Percentiles rank a stretch among this genome's conserved stretches.
Conservation (phyloP, 2,329 filamentous ascomycete species). For the Elsinoe australis region DNA sequence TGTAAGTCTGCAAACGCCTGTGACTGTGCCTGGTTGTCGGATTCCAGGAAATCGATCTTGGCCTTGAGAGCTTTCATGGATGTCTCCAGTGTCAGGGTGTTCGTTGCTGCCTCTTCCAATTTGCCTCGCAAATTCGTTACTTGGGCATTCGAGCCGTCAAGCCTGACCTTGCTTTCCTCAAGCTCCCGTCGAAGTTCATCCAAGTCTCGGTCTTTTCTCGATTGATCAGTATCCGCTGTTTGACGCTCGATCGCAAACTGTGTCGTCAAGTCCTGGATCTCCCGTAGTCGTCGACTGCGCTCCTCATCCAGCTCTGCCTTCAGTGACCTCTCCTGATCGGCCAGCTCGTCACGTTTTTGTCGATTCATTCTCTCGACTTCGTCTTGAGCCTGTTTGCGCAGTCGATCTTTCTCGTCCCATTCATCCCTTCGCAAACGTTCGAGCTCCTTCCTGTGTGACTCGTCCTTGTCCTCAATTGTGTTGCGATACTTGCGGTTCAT, state of each 20-base stretch:
- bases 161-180: slow-evolving; percentile 38
- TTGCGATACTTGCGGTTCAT: slow-evolving; percentile 47
- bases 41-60: slow-evolving; percentile 83
- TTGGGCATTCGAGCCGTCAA: slow-evolving; percentile 53
- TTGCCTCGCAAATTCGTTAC: slow-evolving; percentile 52
- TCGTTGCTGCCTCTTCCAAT: slow-evolving; percentile 36
- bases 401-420: slow-evolving; percentile 38
- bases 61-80: slow-evolving; percentile 68
- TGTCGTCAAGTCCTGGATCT: slow-evolving; percentile 57
- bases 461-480: slow-evolving; percentile 48
- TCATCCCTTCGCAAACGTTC: slow-evolving; percentile 48
- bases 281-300: slow-evolving; percentile 48
- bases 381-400: slow-evolving; percentile 39
- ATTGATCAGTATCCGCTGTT: slow-evolving; percentile 43
- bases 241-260: slow-evolving; percentile 44
- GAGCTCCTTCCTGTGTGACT: slow-evolving; percentile 49
- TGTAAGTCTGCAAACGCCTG: slow-evolving; percentile 78
- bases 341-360: slow-evolving; percentile 60
- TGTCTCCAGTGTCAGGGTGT: slow-evolving; percentile 62
- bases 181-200: slow-evolving; percentile 44
- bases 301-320: slow-evolving; percentile 62
- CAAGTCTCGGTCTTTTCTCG: slow-evolving; percentile 49
- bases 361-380: slow-evolving; percentile 53
- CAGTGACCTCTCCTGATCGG: slow-evolving; percentile 55
- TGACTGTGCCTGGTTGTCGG: slow-evolving; percentile 80